These are phyloP conservation scores for Hymenoscyphus linearis DNA, from an alignment of 2,329 filamentous ascomycete genomes.

Conservation along the genomic window DNA sequence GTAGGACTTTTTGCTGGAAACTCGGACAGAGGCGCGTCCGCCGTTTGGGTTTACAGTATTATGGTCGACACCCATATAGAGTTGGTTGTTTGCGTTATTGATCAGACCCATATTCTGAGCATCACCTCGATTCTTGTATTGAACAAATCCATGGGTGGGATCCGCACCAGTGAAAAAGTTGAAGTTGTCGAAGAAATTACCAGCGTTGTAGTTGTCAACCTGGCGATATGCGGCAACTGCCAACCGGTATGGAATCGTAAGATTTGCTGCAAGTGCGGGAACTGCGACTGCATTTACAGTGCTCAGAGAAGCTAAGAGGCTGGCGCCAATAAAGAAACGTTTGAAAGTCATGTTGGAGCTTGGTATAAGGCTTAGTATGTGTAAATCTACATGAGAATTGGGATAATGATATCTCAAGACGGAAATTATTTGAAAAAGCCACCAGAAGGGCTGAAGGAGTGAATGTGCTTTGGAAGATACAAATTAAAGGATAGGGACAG, in stretches of 20 bases:
- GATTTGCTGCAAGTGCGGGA: slow-evolving; percentile 10
- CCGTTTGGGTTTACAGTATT: slow-evolving; percentile 46
- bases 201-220: slow-evolving; percentile 38
- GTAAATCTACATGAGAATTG: background rate
- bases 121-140: slow-evolving; percentile 46
- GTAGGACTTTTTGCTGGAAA: slow-evolving; percentile 60
- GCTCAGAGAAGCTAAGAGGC: slow-evolving; percentile 11
- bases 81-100: slow-evolving; percentile 46
- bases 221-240: slow-evolving; percentile 14
- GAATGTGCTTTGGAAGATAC: background rate
- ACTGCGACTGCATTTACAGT: slow-evolving; percentile 7
- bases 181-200: slow-evolving; percentile 43
- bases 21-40: slow-evolving; percentile 56
- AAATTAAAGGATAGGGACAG: background rate
- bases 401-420: background rate
- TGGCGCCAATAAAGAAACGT: slow-evolving; percentile 2
- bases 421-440: background rate
- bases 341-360: slow-evolving; percentile 9
- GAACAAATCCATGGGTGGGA: slow-evolving; percentile 62
- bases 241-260: slow-evolving; percentile 10
- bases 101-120: slow-evolving; percentile 55
- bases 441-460: slow-evolving; percentile 3
- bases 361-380: background rate
- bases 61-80: slow-evolving; percentile 67
- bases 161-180: slow-evolving; percentile 49